Conservation (phyloP, 2,329 filamentous ascomycete species). For the Penicillium brasilianum region DNA sequence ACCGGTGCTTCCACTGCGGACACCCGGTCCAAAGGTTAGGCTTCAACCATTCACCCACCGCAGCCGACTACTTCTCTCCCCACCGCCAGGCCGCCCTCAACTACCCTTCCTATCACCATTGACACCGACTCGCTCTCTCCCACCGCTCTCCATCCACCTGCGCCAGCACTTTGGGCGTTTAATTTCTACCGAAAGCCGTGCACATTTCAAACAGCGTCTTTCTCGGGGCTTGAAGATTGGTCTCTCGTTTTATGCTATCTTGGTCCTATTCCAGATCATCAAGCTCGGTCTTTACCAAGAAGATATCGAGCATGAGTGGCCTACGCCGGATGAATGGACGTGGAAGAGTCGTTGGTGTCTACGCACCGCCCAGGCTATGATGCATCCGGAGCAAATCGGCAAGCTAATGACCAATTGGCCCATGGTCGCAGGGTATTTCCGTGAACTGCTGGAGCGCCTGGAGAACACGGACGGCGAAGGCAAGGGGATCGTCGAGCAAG, state of each 20-base stretch:
- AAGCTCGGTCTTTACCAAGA: slow-evolving; percentile 74
- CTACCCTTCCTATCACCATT: slow-evolving; percentile 68
- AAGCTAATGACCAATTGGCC: slow-evolving; percentile 70
- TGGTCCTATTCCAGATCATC: slow-evolving; percentile 64
- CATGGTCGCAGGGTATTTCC: slow-evolving; percentile 64
- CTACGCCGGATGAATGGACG: slow-evolving; percentile 82
- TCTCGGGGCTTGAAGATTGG: slow-evolving; percentile 72
- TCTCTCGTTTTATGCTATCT: slow-evolving; percentile 71
- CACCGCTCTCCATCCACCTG: slow-evolving; percentile 59
- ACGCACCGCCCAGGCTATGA: slow-evolving; percentile 66
- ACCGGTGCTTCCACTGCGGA: slow-evolving; percentile 44
- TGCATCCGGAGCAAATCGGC: slow-evolving; percentile 61
- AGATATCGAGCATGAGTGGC: slow-evolving; percentile 73
- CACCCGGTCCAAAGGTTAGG: slow-evolving; percentile 23
- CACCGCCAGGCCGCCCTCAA: slow-evolving; percentile 62
- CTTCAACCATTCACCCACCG: slow-evolving; percentile 64
- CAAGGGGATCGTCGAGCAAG: slow-evolving; percentile 63
- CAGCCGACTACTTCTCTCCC: slow-evolving; percentile 58
- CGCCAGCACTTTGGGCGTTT: slow-evolving; percentile 67
- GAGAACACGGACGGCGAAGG: slow-evolving; percentile 75
- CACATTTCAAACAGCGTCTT: slow-evolving; percentile 52
- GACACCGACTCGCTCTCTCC: slow-evolving; percentile 50
- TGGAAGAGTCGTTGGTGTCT: slow-evolving; percentile 71
- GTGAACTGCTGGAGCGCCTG: slow-evolving; percentile 66
- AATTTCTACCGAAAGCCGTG: slow-evolving; percentile 74